Evolutionary conservation across 1,284 basidiomycete species (phyloP).

Genomic region (Leccinum subspadiceum): DNA sequence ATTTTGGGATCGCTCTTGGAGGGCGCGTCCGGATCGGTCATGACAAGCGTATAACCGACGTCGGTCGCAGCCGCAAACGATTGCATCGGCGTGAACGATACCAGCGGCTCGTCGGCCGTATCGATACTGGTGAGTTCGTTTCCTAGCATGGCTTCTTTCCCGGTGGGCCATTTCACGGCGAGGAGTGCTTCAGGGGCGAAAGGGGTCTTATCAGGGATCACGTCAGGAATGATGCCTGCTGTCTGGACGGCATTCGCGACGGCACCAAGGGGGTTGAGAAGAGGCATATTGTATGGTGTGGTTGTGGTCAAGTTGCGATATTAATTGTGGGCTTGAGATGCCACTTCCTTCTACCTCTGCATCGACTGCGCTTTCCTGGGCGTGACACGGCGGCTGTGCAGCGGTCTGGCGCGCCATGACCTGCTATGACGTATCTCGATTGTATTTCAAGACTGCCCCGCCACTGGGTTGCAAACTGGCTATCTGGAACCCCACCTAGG

Average conservation of each 20-base stretch:
- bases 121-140: slow-evolving; percentile 47
- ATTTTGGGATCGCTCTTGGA: slow-evolving; percentile 52
- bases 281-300: slow-evolving; percentile 16
- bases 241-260: slow-evolving; percentile 40
- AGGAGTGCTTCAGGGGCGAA: slow-evolving; percentile 55
- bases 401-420: background rate
- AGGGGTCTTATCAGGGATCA: slow-evolving; percentile 41
- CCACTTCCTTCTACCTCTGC: too few relatives aligned
- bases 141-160: slow-evolving; percentile 49
- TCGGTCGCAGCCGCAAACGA: slow-evolving; percentile 38
- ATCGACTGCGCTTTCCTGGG: too few relatives aligned
- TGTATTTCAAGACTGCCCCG: background rate
- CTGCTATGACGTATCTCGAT: background rate
- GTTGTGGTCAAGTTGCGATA: background rate
- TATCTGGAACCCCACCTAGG: background rate
- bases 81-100: slow-evolving; percentile 48
- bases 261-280: slow-evolving; percentile 40
- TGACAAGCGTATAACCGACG: slow-evolving; percentile 56
- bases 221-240: slow-evolving; percentile 54
- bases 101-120: slow-evolving; percentile 50
- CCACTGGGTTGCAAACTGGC: background rate
- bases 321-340: too few relatives aligned
- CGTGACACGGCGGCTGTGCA: too few relatives aligned
- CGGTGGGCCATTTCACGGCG: slow-evolving; percentile 50
- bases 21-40: slow-evolving; percentile 72